Base-by-base conservation (phyloP, 2,329 filamentous ascomycete species). In the Aspergillus fijiensis region DNA sequence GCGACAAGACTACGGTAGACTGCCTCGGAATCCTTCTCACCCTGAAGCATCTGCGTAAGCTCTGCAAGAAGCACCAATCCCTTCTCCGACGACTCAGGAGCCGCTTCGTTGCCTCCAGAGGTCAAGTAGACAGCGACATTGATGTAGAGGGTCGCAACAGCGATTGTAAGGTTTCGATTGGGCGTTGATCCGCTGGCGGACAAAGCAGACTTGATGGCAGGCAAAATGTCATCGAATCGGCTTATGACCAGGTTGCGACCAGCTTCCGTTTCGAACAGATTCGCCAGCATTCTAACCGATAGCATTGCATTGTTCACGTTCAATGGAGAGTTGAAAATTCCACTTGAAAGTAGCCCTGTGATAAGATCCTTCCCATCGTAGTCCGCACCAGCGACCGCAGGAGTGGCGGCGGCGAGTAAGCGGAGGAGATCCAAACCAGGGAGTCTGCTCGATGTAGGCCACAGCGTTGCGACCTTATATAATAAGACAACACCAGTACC, bases 281-380 rank as follows among this genome's bases (percentile, higher is more conserved):
- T 99, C 31, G 87, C 88, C 52, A 98, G 82, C 14, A 89, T 85
- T 4, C 95, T 89, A 12, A 92, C 82, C 0, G 89, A 88, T 81
- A 99, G 90, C 89, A 98, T 96, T 11, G 87, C 85, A 65, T 92
- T 92, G 75, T 97, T 97, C 56, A 88, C 83, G 42, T 87, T 87
- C 0, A 89, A 80, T 2, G 85, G 81, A 0, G 83, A 78, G 9
- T 86, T 82, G 56, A 89, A 86, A 2, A 87, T 81, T 1, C 76
- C 84, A 54, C 82, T 85, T 49, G 73, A 74, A 35, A 87, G 81
- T 6, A 97, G 77, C 1, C 80, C 77, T 7, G 84, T 78, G 4
- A 90, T 74, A n/a, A 93, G 78, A 39, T 85, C 87, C 31, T 82
- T 78, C 2, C 74, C 74, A 14, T 79, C 76, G 0, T 82, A 76